Conservation (phyloP, 2,329 filamentous ascomycete species). For the Talaromyces sp. region DNA sequence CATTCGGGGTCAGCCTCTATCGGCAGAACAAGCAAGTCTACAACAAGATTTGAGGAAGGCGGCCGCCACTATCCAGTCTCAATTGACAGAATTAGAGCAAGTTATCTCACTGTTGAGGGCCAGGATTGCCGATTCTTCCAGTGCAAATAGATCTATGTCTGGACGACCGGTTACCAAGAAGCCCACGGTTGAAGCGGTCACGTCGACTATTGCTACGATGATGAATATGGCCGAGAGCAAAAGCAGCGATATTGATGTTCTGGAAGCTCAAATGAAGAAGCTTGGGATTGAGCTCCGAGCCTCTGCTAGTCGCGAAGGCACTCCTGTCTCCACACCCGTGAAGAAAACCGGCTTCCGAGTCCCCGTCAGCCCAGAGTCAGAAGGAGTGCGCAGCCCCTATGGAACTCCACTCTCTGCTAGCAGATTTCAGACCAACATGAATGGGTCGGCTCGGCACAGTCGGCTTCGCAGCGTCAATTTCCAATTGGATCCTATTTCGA, state of each 20-base stretch:
- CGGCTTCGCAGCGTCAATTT: slow-evolving; percentile 32
- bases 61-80: slow-evolving; percentile 70
- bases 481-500: slow-evolving; percentile 24
- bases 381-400: slow-evolving; percentile 35
- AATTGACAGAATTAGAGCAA: slow-evolving; percentile 76
- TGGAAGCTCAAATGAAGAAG: slow-evolving; percentile 81
- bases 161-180: slow-evolving; percentile 46
- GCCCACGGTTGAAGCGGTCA: slow-evolving; percentile 87
- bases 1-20: slow-evolving; percentile 69
- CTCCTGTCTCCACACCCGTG: slow-evolving; percentile 37
- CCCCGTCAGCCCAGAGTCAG: slow-evolving; percentile 38
- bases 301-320: slow-evolving; percentile 33
- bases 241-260: slow-evolving; percentile 82
- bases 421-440: slow-evolving; percentile 36
- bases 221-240: slow-evolving; percentile 88
- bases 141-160: slow-evolving; percentile 42
- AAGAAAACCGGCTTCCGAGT: slow-evolving; percentile 32
- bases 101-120: slow-evolving; percentile 74
- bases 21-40: slow-evolving; percentile 75
- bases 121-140: slow-evolving; percentile 61
- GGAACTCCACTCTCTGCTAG: slow-evolving; percentile 42
- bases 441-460: slow-evolving; percentile 32
- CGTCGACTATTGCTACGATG: slow-evolving; percentile 89
- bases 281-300: slow-evolving; percentile 51
- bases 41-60: slow-evolving; percentile 77